phyloP scores from a whole-genome alignment of 2,329 filamentous ascomycete genomes.

The Truncatella angustata region DNA sequence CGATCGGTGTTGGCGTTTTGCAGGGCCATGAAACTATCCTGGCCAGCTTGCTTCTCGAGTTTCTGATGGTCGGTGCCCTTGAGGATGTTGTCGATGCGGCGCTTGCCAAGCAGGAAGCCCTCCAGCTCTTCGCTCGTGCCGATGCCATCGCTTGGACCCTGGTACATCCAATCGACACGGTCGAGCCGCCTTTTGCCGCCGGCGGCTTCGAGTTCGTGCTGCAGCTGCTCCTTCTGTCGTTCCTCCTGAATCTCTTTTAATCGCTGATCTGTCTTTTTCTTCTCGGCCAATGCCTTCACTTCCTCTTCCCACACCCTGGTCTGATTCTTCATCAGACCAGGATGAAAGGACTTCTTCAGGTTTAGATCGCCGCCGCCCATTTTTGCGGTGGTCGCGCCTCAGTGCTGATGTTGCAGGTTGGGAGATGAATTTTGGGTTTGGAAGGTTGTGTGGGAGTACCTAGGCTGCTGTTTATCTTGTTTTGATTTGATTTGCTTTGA shows the following conservation, averaged over 20 bases:
- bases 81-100: conserved; percentile 80
- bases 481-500: too few species aligned
- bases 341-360: conserved; percentile 94
- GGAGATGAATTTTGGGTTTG: background rate
- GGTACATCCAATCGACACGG: conserved; percentile 98
- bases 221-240: conserved; percentile 77
- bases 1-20: conserved; percentile 71
- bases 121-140: conserved; percentile 87
- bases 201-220: conserved; percentile 83
- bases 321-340: conserved; percentile 86
- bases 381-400: conserved; percentile 37
- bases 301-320: conserved; percentile 88
- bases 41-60: conserved; percentile 69
- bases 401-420: too few species aligned
- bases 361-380: conserved; percentile 94
- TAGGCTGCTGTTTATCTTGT: too few species aligned
- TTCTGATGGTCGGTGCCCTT: conserved; percentile 79
- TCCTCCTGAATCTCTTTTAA: conserved; percentile 94
- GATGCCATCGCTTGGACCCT: conserved; percentile 75
- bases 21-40: conserved; percentile 59
- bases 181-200: conserved; percentile 78
- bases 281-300: conserved; percentile 87
- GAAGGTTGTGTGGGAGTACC: too few species aligned
- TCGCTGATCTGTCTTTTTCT: conserved; percentile 88
- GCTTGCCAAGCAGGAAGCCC: conserved; percentile 87